phyloP scores from a whole-genome alignment of 2,329 filamentous ascomycete species.

The Pseudocercospora crystallina region DNA sequence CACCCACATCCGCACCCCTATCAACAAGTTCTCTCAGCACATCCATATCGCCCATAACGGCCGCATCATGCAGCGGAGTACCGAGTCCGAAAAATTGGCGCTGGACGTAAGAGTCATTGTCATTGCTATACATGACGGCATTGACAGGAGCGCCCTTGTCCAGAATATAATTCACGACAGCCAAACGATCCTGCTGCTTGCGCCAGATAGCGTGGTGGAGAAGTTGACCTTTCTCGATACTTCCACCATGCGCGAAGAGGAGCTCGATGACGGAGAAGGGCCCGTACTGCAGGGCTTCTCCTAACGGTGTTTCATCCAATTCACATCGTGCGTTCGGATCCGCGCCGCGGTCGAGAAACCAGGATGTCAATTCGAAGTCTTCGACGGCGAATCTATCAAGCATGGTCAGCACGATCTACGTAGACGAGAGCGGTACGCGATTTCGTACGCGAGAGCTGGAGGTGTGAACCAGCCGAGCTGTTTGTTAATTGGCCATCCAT shows the following conservation, averaged over 20 bases:
- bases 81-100: conserved; percentile 1
- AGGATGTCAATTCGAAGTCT: conserved; percentile 1
- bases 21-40: not conserved
- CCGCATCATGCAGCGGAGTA: conserved; percentile 1
- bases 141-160: conserved; percentile 1
- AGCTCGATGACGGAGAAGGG: conserved; percentile 12
- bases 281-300: conserved; percentile 10
- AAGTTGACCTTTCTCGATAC: conserved; percentile 9
- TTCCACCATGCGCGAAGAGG: conserved; percentile 11
- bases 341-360: conserved; percentile 16
- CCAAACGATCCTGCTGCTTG: not conserved
- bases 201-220: conserved; percentile 11
- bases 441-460: too few relatives aligned
- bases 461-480: too few relatives aligned
- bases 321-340: conserved; percentile 19
- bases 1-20: not conserved
- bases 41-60: not conserved
- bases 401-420: too few relatives aligned
- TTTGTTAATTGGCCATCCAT: too few relatives aligned
- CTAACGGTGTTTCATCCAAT: conserved; percentile 19
- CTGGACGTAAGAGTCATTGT: not conserved
- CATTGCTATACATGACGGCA: conserved; percentile 1
- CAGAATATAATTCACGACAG: conserved; percentile 1
- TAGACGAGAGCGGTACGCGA: too few relatives aligned
- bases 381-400: too few relatives aligned